Conservation (phyloP, 2,329 filamentous ascomycete genomes). For the Monosporascus sp. region DNA sequence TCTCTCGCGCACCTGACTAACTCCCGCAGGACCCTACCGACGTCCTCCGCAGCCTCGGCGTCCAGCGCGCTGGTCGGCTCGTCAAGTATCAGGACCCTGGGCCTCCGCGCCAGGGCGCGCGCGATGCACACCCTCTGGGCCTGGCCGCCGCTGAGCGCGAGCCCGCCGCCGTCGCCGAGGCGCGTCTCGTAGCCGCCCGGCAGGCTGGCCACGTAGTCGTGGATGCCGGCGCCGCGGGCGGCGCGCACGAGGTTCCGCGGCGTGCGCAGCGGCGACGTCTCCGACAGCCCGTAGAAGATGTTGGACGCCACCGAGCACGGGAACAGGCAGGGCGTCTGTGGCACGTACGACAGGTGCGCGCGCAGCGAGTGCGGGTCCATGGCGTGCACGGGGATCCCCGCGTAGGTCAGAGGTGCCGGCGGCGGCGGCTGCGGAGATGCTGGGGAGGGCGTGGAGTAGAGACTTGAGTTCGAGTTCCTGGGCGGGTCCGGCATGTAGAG, state of each 20-base stretch:
- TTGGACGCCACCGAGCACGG: conserved; percentile 72
- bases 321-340: conserved; percentile 71
- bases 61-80: conserved; percentile 84
- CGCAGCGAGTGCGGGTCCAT: conserved; percentile 59
- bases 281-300: conserved; percentile 70
- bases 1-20: conserved; percentile 36
- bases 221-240: conserved; percentile 58
- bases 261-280: conserved; percentile 44
- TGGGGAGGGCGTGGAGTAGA: background rate
- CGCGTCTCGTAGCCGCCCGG: conserved; percentile 65
- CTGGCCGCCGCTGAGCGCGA: conserved; percentile 73
- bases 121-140: conserved; percentile 78
- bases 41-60: conserved; percentile 54
- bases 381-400: conserved; percentile 46
- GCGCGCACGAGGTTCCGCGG: conserved; percentile 41
- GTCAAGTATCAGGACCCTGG: conserved; percentile 72
- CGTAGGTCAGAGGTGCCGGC: conserved; percentile 49
- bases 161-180: conserved; percentile 67
- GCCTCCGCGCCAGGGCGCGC: conserved; percentile 65
- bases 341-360: conserved; percentile 59
- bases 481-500: conserved; percentile 50
- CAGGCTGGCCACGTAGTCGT: conserved; percentile 70
- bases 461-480: background rate
- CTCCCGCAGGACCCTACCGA: conserved; percentile 56
- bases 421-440: background rate